Evolutionary conservation across 2,329 filamentous ascomycete genomes (phyloP), one percentile per base, ranked within the genome.

Genomic region (Phaeosphaeriaceae sp.): DNA sequence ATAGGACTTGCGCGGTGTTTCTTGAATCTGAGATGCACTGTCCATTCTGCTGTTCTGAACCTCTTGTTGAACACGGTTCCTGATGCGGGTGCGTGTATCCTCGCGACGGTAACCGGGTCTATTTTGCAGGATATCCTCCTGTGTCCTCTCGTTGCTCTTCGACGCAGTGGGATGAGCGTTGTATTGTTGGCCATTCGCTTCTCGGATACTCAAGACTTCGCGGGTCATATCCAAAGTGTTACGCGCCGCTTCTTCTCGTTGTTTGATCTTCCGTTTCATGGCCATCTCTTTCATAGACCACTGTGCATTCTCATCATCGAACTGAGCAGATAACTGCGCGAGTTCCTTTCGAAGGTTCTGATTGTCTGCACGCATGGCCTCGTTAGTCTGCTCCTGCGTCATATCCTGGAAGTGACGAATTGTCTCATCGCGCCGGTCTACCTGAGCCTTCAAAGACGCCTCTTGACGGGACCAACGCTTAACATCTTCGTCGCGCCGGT

Each of bases 401-500:
- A 63, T 61, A 23, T 71, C 72, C 26, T 70, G 60, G 48, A 74
- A 70, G 21, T 68, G 64, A 18, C 71, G 68, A 29, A 74, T 74
- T 1, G 73, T 75, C 48, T 74, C 73, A 37, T 75, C 72, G 4
- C 70, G 67, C 35, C 64, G 60, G 23, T 71, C 67, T 18, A 76
- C 63, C 35, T 63, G 59, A 16, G 60, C 56, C 43, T 68, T 67
- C 17, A 76, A 38, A 8, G 68, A 56, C 12, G 66, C 56, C 48
- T 74, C 70, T 13, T 64, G 62, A 12, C 55, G 59, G 28, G 58
- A 46, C 70, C 71, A 73, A 9, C 64, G 67, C 46, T 63, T 64
- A 15, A 60, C 45, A 21, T 75, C 73, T 21, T 83, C 78, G 47
- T 87, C 81, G 11, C 94, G 79, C 49, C 91, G 89, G 39, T 85